phyloP scores from a whole-genome alignment of 2,329 filamentous ascomycete genomes.

The Aspergillus amoenus region DNA sequence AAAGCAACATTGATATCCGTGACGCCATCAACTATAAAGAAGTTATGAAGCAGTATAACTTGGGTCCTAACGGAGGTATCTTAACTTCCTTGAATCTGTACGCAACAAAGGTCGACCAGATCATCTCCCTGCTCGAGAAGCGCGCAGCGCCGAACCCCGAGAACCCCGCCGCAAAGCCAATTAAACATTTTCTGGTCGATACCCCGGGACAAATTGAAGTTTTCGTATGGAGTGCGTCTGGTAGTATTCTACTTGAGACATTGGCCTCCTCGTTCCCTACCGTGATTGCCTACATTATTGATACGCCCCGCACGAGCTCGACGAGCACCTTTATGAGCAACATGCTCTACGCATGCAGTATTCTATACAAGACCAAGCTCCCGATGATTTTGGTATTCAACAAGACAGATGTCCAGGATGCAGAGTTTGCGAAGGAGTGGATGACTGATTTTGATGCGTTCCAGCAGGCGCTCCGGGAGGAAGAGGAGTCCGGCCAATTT shows the following conservation, averaged over 20 bases:
- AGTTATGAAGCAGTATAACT: constrained; percentile 98
- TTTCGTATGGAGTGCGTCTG: constrained; percentile 96
- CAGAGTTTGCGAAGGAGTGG: constrained; percentile 92
- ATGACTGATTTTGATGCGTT: constrained; percentile 99
- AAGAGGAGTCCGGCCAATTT: constrained; percentile 76
- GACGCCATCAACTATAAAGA: constrained; percentile 99
- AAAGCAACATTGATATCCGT: constrained; percentile 97
- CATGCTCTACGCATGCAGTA: constrained; percentile 98
- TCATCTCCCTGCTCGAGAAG: constrained; percentile 86
- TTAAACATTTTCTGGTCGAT: constrained; percentile 86
- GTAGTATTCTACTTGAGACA: constrained; percentile 88
- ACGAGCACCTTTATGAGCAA: constrained; percentile 99
- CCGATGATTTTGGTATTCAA: constrained; percentile 99
- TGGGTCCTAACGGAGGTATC: constrained; percentile 96
- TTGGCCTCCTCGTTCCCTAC: constrained; percentile 94
- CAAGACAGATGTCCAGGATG: constrained; percentile 94
- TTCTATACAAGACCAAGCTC: constrained; percentile 96
- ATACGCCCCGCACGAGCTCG: constrained; percentile 88
- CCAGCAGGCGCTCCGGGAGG: constrained; percentile 76
- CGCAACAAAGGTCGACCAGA: constrained; percentile 96
- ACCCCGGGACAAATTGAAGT: constrained; percentile 98
- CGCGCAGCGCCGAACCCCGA: constrained; percentile 62
- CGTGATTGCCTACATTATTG: constrained; percentile 95
- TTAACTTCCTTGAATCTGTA: constrained; percentile 94
- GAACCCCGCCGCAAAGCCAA: constrained; percentile 52